These are phyloP conservation scores for Gracilaria domingensis DNA, from an alignment of 23 red algal species.

Conservation along the genomic window DNA sequence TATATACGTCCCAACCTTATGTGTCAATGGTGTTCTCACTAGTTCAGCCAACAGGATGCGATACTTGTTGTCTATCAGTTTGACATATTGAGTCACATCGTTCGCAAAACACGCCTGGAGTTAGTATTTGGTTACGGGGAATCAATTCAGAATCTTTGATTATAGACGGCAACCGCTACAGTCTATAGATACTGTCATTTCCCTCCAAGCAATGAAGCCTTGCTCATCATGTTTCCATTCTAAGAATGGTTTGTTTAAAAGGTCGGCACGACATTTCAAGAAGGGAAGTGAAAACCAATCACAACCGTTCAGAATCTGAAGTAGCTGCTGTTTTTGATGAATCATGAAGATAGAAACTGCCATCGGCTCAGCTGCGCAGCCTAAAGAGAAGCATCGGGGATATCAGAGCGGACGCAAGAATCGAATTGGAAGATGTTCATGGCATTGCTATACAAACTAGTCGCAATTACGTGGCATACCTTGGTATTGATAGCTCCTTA, in stretches of 20 bases:
- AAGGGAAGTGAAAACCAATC: not conserved
- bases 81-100: not conserved
- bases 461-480: not conserved
- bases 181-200: not conserved
- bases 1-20: not conserved
- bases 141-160: not conserved
- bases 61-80: not conserved
- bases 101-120: not conserved
- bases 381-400: not conserved
- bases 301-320: not conserved
- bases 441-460: not conserved
- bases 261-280: not conserved
- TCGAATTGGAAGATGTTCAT: not conserved
- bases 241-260: not conserved
- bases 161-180: not conserved
- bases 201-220: not conserved
- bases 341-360: not conserved
- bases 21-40: not conserved
- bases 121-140: not conserved
- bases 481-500: not conserved
- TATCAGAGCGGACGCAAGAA: not conserved
- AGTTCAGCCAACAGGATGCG: not conserved
- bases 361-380: not conserved
- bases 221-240: constrained; percentile 31
- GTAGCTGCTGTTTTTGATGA: not conserved